Conservation (phyloP, 805 yeast genomes). For the Candida lessepsii region DNA sequence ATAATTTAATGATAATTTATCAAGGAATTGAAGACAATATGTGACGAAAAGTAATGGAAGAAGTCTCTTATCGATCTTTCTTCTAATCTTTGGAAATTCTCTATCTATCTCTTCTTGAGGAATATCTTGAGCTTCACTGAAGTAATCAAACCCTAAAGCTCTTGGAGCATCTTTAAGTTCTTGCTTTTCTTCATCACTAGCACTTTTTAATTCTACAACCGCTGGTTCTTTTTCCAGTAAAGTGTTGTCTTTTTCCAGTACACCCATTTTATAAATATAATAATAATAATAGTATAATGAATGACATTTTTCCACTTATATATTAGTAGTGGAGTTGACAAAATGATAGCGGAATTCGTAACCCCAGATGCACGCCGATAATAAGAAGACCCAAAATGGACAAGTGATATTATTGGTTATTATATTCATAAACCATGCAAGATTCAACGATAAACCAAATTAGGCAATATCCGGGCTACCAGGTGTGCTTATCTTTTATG, state of each 20-base stretch:
- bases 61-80: conserved; percentile 34
- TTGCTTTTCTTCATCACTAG: conserved; percentile 4
- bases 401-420: no score
- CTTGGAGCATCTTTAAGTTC: conserved; percentile 9
- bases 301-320: no score
- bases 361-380: no score
- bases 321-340: no score
- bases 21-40: conserved; percentile 25
- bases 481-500: no score
- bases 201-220: not conserved
- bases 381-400: no score
- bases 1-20: conserved; percentile 25
- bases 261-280: not conserved
- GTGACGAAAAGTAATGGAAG: conserved; percentile 28
- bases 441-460: no score
- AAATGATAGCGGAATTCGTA: no score
- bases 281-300: no score
- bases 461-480: no score
- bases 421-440: no score
- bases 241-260: not conserved
- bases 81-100: conserved; percentile 22
- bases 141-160: conserved; percentile 24
- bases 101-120: conserved; percentile 26
- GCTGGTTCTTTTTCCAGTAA: conserved; percentile 3
- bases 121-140: conserved; percentile 27